These are phyloP conservation scores for Ophiognomonia clavigignenti-juglandacearum DNA, from an alignment of 2,329 filamentous ascomycete species.

Conservation along the genomic window DNA sequence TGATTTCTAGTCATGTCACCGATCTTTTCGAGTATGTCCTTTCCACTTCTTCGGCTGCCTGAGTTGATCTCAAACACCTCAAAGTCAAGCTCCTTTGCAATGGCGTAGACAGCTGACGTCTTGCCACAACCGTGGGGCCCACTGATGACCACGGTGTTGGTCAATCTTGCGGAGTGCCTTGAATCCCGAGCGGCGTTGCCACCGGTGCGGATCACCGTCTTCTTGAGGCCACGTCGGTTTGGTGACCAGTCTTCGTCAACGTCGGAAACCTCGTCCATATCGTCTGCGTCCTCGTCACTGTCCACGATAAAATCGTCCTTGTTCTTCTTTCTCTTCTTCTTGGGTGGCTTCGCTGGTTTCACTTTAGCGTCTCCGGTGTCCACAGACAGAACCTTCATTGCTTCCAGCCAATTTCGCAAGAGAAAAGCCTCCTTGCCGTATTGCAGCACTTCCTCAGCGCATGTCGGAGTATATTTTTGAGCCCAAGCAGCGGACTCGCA, in stretches of 20 bases:
- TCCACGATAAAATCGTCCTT: slow-evolving; percentile 78
- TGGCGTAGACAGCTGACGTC: slow-evolving; percentile 85
- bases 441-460: slow-evolving; percentile 71
- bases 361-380: slow-evolving; percentile 49
- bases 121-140: slow-evolving; percentile 90
- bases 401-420: slow-evolving; percentile 76
- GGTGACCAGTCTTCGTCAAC: slow-evolving; percentile 44
- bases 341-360: slow-evolving; percentile 28
- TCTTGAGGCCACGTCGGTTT: slow-evolving; percentile 33
- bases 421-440: slow-evolving; percentile 62
- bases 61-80: slow-evolving; percentile 95
- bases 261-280: slow-evolving; percentile 65
- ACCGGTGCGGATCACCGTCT: slow-evolving; percentile 48
- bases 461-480: slow-evolving; percentile 76
- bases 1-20: slow-evolving; percentile 98
- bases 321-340: slow-evolving; percentile 66
- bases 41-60: slow-evolving; percentile 76
- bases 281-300: slow-evolving; percentile 68
- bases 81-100: slow-evolving; percentile 86
- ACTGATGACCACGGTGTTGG: slow-evolving; percentile 81
- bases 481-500: slow-evolving; percentile 73
- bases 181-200: slow-evolving; percentile 28
- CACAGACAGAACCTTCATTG: slow-evolving; percentile 71
- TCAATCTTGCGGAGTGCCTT: slow-evolving; percentile 45
- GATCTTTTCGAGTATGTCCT: slow-evolving; percentile 84